phyloP scores from a whole-genome alignment of 768 basidiomycete genomes.

The Naematelia aurantialba region DNA sequence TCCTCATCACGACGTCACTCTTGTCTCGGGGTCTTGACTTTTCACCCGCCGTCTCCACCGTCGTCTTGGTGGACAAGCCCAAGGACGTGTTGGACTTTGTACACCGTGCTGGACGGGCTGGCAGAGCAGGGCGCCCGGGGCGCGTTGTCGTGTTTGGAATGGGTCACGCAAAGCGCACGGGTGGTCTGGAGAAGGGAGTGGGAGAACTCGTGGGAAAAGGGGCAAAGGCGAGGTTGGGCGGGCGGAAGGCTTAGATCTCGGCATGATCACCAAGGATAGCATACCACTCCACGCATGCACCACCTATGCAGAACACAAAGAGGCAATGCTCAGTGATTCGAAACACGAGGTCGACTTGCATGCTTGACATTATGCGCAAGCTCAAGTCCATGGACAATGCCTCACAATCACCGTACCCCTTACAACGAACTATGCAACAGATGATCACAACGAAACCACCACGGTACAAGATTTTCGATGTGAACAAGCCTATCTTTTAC shows the following conservation, averaged over 20 bases:
- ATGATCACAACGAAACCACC: too few relatives aligned
- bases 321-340: too few relatives aligned
- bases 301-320: too few relatives aligned
- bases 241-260: neutral
- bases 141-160: conserved; percentile 46
- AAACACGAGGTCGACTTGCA: too few relatives aligned
- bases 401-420: too few relatives aligned
- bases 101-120: conserved; percentile 82
- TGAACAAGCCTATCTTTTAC: neutral
- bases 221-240: neutral
- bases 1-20: conserved; percentile 84
- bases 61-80: conserved; percentile 83
- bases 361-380: too few relatives aligned
- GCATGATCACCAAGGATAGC: too few relatives aligned
- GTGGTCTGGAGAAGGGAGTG: conserved; percentile 11
- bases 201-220: conserved; percentile 9
- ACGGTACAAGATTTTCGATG: too few relatives aligned
- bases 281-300: too few relatives aligned
- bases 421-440: too few relatives aligned
- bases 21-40: conserved; percentile 90
- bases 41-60: conserved; percentile 67
- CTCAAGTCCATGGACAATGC: too few relatives aligned
- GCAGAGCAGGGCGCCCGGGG: conserved; percentile 57
- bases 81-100: conserved; percentile 87
- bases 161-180: conserved; percentile 13